Evolutionary conservation across 495 filamentous ascomycete genomes (phyloP).

Genomic region (Penicillium pulvis): DNA sequence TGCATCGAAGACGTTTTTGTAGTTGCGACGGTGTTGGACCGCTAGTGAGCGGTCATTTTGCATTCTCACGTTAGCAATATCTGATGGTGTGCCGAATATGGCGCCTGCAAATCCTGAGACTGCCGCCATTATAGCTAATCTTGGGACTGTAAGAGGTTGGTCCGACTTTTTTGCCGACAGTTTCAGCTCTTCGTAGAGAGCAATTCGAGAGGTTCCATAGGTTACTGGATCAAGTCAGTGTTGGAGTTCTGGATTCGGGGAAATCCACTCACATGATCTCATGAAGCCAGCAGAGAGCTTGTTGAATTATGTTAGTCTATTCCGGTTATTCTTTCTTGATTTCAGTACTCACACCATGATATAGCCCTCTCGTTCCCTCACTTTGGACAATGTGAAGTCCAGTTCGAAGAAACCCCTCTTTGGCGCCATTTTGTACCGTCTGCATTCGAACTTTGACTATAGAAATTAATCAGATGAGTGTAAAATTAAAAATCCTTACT

Average conservation of each 20-base stretch:
- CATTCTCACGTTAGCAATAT: constrained; percentile 92
- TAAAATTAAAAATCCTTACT: too few relatives aligned
- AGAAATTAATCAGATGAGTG: background rate
- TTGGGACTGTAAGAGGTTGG: constrained; percentile 53
- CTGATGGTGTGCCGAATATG: constrained; percentile 80
- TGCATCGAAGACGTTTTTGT: constrained; percentile 79
- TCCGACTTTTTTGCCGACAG: constrained; percentile 51
- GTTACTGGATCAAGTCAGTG: constrained; percentile 29
- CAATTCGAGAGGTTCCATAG: constrained; percentile 46
- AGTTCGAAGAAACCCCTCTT: constrained; percentile 34
- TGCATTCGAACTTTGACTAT: constrained; percentile 41
- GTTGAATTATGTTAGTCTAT: background rate
- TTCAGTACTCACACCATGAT: constrained; percentile 35
- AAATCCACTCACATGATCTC: constrained; percentile 23
- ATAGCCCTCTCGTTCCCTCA: constrained; percentile 33
- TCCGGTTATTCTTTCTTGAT: too few relatives aligned
- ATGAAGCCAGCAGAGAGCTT: constrained; percentile 32
- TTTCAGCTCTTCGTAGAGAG: constrained; percentile 71
- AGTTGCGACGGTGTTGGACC: constrained; percentile 66
- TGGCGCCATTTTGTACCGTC: constrained; percentile 25
- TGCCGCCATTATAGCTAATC: constrained; percentile 70
- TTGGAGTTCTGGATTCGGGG: background rate
- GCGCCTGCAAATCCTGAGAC: constrained; percentile 80
- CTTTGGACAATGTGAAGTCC: constrained; percentile 34
- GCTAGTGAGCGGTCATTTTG: constrained; percentile 83